Evolutionary conservation across 1,139 yeast genomes (phyloP), one percentile per base, ranked within the genome.

Genomic region (Pichia sp.): DNA sequence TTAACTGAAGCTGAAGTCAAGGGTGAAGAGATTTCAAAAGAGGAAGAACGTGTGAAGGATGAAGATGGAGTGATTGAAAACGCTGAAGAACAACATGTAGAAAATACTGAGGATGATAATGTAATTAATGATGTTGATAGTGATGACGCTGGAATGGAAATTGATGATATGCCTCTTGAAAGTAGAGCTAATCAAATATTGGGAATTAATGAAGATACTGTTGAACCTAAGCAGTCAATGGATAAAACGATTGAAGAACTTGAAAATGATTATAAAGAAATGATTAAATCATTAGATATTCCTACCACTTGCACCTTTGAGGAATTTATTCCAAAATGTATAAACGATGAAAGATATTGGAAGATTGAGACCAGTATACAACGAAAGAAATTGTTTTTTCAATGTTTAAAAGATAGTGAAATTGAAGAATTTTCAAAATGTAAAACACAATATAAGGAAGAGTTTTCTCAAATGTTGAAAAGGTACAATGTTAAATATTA

Each of bases 291-390:
- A 1, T 67, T 74, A 43, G 70, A 74, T 9, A 87, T 88, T 2
- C 90, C 84, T 62, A 76, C 86, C 0, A 78, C 87, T 0, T 87
- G 93, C 91, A 76, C 95, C 0, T 90, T 89, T 68, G 80, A 79
- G 52, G 73, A 74, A 53, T 86, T 84, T 0, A 81, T 90, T 72
- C 70, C 79, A n/a, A 74, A 72, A 31, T 72, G 84, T 53, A 75
- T 87, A 19, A 68, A 66, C 9, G 81, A 83, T 52, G 81, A 84
- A 0, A 72, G 81, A 19, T 91, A 88, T 64, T 88, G 96, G 95
- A 70, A 75, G 1, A 69, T 89, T 1, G 69, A 72, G 6, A 86
- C 83, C 60, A 76, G 96, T 0, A 62, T 83, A 10, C 72, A 73
- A 55, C 76, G 95, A 49, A 82, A 83, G 59, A 71, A 70, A 22